A percentile compares a stretch with the other conserved stretches of the same genome.
These are phyloP conservation scores for Collariella sp. DNA, from an alignment of 495 filamentous ascomycete species.

Conservation along the genomic window DNA sequence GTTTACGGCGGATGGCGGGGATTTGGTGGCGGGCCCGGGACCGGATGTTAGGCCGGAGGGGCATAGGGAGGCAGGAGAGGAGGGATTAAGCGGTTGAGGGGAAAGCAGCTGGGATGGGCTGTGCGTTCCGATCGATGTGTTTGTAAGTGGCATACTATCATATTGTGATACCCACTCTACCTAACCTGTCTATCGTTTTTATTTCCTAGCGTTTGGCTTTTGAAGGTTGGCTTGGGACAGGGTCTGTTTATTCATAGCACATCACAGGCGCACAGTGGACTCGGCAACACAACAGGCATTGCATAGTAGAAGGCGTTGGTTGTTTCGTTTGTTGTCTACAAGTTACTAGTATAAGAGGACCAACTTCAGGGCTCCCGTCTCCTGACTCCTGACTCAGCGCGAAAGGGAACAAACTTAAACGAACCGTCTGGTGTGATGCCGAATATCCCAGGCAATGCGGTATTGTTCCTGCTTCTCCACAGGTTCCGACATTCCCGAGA, in stretches of 20 bases:
- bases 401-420: too few relatives aligned
- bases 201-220: background rate
- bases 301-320: background rate
- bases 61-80: background rate
- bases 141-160: slow-evolving; percentile 1
- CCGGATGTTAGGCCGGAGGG: background rate
- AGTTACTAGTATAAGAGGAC: too few relatives aligned
- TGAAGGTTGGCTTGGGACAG: background rate
- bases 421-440: too few relatives aligned
- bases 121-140: background rate
- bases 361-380: too few relatives aligned
- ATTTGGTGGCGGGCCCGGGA: slow-evolving; percentile 13
- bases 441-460: too few relatives aligned
- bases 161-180: slow-evolving; percentile 4
- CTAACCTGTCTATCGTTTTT: background rate
- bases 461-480: too few relatives aligned
- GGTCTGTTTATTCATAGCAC: background rate
- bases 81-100: background rate
- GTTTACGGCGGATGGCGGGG: slow-evolving; percentile 20
- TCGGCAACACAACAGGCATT: background rate
- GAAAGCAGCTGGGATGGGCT: background rate
- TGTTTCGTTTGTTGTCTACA: background rate
- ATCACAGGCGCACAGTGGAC: background rate
- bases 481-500: too few relatives aligned
- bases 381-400: too few relatives aligned